A percentile compares a stretch with the other conserved stretches of the same genome.
Evolutionary conservation across 345 rosid genomes (phyloP).

Genomic region (Gossypium herbaceum): DNA sequence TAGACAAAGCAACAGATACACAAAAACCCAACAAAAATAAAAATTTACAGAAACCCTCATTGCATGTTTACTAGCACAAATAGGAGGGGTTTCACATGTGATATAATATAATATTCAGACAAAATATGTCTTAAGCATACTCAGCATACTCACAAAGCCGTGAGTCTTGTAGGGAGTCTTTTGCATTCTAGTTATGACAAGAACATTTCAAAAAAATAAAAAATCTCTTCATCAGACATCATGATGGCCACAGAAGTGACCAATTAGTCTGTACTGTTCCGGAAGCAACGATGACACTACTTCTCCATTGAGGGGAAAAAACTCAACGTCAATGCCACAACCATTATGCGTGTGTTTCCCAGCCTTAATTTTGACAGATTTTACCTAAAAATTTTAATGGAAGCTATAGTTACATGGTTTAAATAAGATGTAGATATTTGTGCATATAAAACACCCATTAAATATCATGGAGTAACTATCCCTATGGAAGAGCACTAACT

Average conservation of each 20-base stretch:
- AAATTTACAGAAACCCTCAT: slow-evolving; percentile 27
- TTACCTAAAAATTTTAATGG: slow-evolving; percentile 49
- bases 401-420: slow-evolving; percentile 13
- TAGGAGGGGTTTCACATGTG: slow-evolving; percentile 15
- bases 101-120: neutral
- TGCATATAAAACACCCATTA: neutral
- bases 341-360: slow-evolving; percentile 72
- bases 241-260: slow-evolving; percentile 44
- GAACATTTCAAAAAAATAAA: neutral
- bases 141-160: slow-evolving; percentile 6
- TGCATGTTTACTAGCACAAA: slow-evolving; percentile 23
- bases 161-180: neutral
- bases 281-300: slow-evolving; percentile 77
- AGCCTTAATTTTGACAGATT: slow-evolving; percentile 76
- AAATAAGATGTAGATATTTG: neutral
- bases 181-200: neutral
- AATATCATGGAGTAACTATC: too few relatives aligned
- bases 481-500: too few relatives aligned
- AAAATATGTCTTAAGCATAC: neutral
- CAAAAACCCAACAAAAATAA: slow-evolving; percentile 16
- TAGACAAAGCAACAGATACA: slow-evolving; percentile 16
- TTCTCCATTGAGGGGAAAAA: slow-evolving; percentile 79
- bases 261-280: slow-evolving; percentile 89
- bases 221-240: slow-evolving; percentile 27
- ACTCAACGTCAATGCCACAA: slow-evolving; percentile 93